A percentile compares a stretch with the other conserved stretches of the same genome.
Evolutionary conservation across 73 alveolate genomes (phyloP).

Genomic region (Paramecium sonneborni): DNA sequence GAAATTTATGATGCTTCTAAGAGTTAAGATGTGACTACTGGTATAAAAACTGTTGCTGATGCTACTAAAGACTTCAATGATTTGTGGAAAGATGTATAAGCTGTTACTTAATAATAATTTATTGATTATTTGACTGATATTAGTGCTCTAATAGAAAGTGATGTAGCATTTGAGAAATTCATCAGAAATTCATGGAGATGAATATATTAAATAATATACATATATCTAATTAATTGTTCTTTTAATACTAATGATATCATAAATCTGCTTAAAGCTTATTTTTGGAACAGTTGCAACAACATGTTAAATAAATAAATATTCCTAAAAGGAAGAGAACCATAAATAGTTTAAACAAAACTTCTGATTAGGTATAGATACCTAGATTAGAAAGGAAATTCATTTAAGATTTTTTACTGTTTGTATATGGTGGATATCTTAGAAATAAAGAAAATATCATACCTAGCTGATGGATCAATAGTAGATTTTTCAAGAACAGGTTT

Average conservation of each 20-base stretch:
- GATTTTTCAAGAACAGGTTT: constrained; percentile 80
- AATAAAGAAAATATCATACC: constrained; percentile 48
- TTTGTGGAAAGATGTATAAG: constrained; percentile 56
- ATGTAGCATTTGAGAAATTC: constrained; percentile 83
- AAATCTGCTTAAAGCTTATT: not conserved
- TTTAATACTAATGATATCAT: not conserved
- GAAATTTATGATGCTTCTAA: constrained; percentile 68
- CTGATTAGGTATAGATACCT: not conserved
- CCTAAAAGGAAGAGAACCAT: not conserved
- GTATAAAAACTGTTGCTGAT: constrained; percentile 74
- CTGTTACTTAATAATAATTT: constrained; percentile 76
- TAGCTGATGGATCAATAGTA: constrained; percentile 66
- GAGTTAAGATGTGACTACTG: constrained; percentile 72
- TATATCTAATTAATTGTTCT: not conserved
- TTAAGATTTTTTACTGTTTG: not conserved
- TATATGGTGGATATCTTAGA: constrained; percentile 95
- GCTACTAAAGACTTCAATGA: constrained; percentile 72
- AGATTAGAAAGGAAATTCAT: not conserved
- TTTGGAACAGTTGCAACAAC: not conserved
- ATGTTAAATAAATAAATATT: not conserved
- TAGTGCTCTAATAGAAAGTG: constrained; percentile 87
- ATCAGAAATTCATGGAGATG: constrained; percentile 87
- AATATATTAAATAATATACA: not conserved
- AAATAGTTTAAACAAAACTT: not conserved
- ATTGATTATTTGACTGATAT: constrained; percentile 82